These are phyloP conservation scores for Gloeopeniophorella convolvens DNA, from an alignment of 768 basidiomycete genomes.

Conservation along the genomic window DNA sequence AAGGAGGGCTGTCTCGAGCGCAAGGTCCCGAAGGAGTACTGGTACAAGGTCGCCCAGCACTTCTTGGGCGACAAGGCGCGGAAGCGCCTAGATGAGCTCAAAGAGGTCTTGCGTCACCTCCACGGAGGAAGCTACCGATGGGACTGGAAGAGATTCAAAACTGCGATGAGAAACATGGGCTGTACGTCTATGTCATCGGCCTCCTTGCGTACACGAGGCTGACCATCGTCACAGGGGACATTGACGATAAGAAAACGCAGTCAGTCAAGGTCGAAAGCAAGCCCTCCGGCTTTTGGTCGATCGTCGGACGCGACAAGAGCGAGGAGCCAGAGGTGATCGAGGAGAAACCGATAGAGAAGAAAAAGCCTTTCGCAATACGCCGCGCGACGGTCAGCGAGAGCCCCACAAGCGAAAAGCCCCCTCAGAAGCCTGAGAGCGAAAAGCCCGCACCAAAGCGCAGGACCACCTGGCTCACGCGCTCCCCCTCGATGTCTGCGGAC, in stretches of 20 bases:
- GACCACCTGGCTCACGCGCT: conserved; percentile 15
- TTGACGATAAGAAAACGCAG: conserved; percentile 54
- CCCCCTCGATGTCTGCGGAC: conserved; percentile 7
- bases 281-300: conserved; percentile 48
- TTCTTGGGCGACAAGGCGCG: conserved; percentile 69
- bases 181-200: conserved; percentile 42
- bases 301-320: conserved; percentile 28
- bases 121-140: conserved; percentile 74
- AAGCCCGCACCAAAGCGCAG: conserved; percentile 1
- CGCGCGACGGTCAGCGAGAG: conserved; percentile 10
- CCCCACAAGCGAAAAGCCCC: neutral
- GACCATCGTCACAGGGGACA: conserved; percentile 45
- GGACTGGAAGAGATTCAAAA: conserved; percentile 79
- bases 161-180: conserved; percentile 76
- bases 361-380: conserved; percentile 9
- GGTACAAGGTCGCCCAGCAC: conserved; percentile 77
- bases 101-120: conserved; percentile 65
- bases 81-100: conserved; percentile 61
- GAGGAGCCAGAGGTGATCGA: conserved; percentile 3
- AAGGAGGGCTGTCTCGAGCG: conserved; percentile 65
- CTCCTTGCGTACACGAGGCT: neutral
- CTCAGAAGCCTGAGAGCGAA: conserved; percentile 7
- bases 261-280: conserved; percentile 53
- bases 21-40: conserved; percentile 71
- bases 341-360: conserved; percentile 8